Evolutionary conservation across 2,329 filamentous ascomycete species (phyloP).

Genomic region (Talaromyces sp.): DNA sequence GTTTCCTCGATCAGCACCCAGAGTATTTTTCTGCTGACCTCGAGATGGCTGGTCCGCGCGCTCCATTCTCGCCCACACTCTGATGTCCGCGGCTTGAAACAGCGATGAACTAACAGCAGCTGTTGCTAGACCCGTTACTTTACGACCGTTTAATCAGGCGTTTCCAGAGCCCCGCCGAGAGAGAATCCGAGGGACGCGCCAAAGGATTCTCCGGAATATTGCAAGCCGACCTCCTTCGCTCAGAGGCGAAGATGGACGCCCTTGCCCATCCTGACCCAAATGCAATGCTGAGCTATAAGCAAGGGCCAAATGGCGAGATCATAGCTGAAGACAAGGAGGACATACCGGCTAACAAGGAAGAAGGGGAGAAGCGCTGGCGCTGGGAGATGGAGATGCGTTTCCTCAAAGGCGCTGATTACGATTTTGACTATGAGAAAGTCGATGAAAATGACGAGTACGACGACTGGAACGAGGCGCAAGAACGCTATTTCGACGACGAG

Average conservation of each 20-base stretch:
- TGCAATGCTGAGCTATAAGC: constrained; percentile 45
- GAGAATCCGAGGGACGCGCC: constrained; percentile 63
- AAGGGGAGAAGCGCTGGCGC: constrained; percentile 64
- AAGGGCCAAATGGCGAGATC: constrained; percentile 51
- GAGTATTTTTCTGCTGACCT: constrained; percentile 64
- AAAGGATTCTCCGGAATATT: constrained; percentile 77
- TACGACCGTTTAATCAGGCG: constrained; percentile 76
- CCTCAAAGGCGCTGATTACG: constrained; percentile 65
- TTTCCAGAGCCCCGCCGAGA: constrained; percentile 68
- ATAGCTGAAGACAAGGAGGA: constrained; percentile 55
- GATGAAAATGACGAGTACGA: constrained; percentile 71
- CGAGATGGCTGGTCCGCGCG: constrained; percentile 54
- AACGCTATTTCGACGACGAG: constrained; percentile 76
- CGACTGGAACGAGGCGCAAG: constrained; percentile 59
- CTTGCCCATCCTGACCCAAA: constrained; percentile 51
- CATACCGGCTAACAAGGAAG: constrained; percentile 54
- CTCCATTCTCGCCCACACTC: constrained; percentile 19
- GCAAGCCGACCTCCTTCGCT: constrained; percentile 69
- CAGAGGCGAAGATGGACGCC: constrained; percentile 67
- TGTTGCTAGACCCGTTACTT: constrained; percentile 61
- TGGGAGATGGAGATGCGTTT: constrained; percentile 71
- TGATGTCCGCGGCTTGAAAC: not conserved
- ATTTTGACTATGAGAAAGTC: constrained; percentile 70
- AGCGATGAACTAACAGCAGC: constrained; percentile 19
- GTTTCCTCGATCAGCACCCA: constrained; percentile 67